phyloP scores from a whole-genome alignment of 768 basidiomycete genomes.

The Boletus coccyginus region DNA sequence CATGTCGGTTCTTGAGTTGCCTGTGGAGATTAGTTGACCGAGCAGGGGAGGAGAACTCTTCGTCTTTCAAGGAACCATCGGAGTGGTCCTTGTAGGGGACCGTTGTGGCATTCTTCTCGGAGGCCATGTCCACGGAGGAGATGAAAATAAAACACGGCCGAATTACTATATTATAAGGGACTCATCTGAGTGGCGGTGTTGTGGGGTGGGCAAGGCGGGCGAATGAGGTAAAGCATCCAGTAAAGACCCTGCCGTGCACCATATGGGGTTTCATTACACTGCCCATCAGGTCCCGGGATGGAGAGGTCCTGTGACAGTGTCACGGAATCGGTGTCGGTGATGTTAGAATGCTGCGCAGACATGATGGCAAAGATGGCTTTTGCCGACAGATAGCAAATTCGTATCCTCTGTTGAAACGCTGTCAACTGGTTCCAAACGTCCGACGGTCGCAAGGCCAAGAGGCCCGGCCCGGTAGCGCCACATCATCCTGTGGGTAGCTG shows the following conservation, averaged over 20 bases:
- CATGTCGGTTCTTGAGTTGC: conserved; percentile 73
- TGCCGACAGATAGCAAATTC: too few species aligned
- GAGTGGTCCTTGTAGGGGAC: conserved; percentile 2
- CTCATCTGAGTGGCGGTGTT: conserved; percentile 1
- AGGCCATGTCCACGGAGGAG: conserved; percentile 1
- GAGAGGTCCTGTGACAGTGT: too few species aligned
- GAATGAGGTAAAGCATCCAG: background rate
- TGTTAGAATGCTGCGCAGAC: too few species aligned
- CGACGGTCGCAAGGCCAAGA: too few species aligned
- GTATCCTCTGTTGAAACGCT: too few species aligned
- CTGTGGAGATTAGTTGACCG: conserved; percentile 39
- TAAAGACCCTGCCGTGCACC: background rate
- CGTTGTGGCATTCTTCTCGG: conserved; percentile 21
- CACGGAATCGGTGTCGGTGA: too few species aligned
- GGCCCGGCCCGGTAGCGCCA: too few species aligned
- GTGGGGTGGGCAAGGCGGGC: background rate
- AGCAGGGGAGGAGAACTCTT: conserved; percentile 11
- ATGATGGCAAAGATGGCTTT: too few species aligned
- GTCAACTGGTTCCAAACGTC: too few species aligned
- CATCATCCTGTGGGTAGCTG: too few species aligned
- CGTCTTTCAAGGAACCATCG: conserved; percentile 21
- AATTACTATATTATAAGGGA: conserved; percentile 1
- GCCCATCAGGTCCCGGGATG: too few species aligned
- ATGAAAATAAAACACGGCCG: background rate
- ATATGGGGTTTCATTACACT: background rate